Conservation (phyloP, 2,329 filamentous ascomycete species). For the Drechslera avenae region DNA sequence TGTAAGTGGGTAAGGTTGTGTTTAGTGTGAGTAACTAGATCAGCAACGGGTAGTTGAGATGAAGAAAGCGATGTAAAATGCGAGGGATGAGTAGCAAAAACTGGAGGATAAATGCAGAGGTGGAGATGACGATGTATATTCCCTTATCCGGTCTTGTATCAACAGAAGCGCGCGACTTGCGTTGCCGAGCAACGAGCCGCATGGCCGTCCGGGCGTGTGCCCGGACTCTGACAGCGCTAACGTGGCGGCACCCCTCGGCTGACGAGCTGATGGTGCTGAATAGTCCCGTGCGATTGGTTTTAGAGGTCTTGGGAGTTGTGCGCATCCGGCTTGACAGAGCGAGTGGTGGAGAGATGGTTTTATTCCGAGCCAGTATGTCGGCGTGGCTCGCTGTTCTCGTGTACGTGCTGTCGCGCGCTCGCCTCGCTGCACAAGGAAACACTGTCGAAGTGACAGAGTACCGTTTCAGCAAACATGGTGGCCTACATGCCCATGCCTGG, state of each 20-base stretch:
- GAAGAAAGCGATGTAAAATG: conserved; percentile 28
- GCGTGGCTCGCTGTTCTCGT: too few relatives aligned
- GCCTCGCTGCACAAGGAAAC: too few relatives aligned
- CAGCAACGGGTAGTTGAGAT: conserved; percentile 23
- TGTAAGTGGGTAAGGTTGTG: conserved; percentile 11
- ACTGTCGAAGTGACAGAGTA: too few relatives aligned
- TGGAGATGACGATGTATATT: conserved; percentile 37
- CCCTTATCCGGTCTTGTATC: conserved; percentile 29
- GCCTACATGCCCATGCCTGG: too few relatives aligned
- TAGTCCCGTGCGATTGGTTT: too few relatives aligned
- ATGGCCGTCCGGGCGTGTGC: background rate
- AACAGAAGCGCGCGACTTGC: conserved; percentile 27
- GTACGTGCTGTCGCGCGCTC: too few relatives aligned
- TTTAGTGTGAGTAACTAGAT: conserved; percentile 15
- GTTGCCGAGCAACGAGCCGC: conserved; percentile 37
- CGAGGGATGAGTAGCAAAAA: conserved; percentile 29
- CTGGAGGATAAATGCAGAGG: conserved; percentile 29
- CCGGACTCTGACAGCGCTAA: background rate
- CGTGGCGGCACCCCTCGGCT: conserved; percentile 1
- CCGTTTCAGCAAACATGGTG: too few relatives aligned
- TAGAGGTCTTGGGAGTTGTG: background rate
- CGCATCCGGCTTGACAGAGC: background rate
- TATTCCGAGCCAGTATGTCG: too few relatives aligned
- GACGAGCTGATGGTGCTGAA: conserved; percentile 10
- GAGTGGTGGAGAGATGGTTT: too few relatives aligned